Percentiles rank a stretch among this genome's conserved stretches.
Evolutionary conservation across 2,329 filamentous ascomycete species (phyloP).

Genomic region (Coleophoma eucalyptorum): DNA sequence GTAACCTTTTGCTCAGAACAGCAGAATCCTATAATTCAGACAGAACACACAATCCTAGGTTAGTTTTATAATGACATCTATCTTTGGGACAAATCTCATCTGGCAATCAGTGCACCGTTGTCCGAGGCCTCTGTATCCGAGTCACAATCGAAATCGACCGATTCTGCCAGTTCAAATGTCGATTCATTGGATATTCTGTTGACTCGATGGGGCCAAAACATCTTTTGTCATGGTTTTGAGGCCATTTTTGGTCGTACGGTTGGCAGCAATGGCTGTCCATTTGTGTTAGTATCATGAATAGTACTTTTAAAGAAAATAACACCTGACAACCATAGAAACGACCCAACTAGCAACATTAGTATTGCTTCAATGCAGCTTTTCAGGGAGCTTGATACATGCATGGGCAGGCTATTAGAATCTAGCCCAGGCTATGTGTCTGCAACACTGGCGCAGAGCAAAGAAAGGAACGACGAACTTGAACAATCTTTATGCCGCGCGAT

Average conservation of each 20-base stretch:
- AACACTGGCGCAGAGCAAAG: conserved; percentile 2
- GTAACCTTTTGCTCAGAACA: too few relatives aligned
- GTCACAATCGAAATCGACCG: background rate
- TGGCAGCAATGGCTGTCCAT: conserved; percentile 37
- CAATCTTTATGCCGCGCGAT: conserved; percentile 22
- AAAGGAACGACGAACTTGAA: conserved; percentile 18
- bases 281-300: conserved; percentile 27
- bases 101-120: background rate
- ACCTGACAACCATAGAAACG: conserved; percentile 1
- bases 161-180: background rate
- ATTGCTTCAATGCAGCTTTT: background rate
- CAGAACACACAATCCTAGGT: background rate
- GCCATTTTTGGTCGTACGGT: conserved; percentile 38
- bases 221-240: conserved; percentile 25
- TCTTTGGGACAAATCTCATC: background rate
- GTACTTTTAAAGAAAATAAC: background rate
- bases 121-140: background rate
- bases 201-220: background rate
- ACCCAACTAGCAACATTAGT: conserved; percentile 4
- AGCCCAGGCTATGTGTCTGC: conserved; percentile 5
- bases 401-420: conserved; percentile 23
- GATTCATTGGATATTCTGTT: background rate
- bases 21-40: background rate
- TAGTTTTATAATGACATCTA: background rate
- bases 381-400: conserved; percentile 29